A percentile compares a stretch with the other conserved stretches of the same genome.
Conservation (phyloP, 495 filamentous ascomycete genomes). For the Neurospora sp. region DNA sequence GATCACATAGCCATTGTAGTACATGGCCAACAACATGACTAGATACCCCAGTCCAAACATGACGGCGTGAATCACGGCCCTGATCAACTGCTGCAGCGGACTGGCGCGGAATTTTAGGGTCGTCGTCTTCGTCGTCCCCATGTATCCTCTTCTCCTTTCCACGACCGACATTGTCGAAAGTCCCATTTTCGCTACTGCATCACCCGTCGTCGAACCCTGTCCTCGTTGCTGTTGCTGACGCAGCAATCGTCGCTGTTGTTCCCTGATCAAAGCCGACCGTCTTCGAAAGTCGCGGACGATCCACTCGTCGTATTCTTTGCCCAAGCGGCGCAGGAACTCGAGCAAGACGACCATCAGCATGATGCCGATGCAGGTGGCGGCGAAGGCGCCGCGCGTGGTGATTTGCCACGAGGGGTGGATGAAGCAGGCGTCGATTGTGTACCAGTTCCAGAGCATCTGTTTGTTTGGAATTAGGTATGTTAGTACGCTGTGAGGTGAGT, state of each 20-base stretch:
- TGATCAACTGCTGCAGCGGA: slow-evolving; percentile 37
- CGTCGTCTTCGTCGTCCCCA: background rate
- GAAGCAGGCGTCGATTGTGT: slow-evolving; percentile 44
- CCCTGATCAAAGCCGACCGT: slow-evolving; percentile 9
- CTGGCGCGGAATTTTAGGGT: slow-evolving; percentile 33
- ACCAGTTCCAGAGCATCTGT: slow-evolving; percentile 53
- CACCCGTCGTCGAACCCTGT: no score
- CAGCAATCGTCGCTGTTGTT: background rate
- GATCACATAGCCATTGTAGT: slow-evolving; percentile 48
- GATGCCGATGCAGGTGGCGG: slow-evolving; percentile 48
- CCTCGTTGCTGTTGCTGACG: background rate
- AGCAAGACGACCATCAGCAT: slow-evolving; percentile 43
- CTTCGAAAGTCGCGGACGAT: slow-evolving; percentile 30
- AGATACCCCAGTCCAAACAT: slow-evolving; percentile 47
- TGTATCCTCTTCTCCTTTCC: background rate
- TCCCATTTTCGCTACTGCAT: background rate
- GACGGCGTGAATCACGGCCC: slow-evolving; percentile 37
- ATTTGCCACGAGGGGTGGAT: slow-evolving; percentile 39
- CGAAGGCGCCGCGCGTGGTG: slow-evolving; percentile 37
- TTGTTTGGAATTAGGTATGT: slow-evolving; percentile 5
- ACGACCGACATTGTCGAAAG: background rate
- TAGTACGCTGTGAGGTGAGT: background rate
- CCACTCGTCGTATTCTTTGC: slow-evolving; percentile 44
- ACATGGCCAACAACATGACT: slow-evolving; percentile 48
- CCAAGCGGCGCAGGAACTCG: slow-evolving; percentile 41